phyloP scores from a whole-genome alignment of 306 rosid genomes.

The Alnus glutinosa region DNA sequence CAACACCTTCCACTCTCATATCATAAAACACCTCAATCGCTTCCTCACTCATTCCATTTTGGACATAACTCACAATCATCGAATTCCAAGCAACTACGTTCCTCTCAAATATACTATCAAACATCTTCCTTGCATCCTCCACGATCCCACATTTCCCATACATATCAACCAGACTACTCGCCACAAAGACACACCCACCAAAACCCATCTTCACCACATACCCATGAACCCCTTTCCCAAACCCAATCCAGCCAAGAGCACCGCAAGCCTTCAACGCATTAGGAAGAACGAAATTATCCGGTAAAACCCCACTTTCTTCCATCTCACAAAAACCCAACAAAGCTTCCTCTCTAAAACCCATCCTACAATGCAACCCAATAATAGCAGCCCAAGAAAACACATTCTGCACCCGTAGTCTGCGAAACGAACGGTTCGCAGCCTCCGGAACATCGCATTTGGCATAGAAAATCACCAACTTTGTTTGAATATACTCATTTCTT shows the following conservation, averaged over 20 bases:
- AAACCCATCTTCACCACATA: constrained; percentile 50
- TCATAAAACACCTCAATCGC: constrained; percentile 50
- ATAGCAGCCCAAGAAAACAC: constrained; percentile 87
- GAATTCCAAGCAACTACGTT: constrained; percentile 79
- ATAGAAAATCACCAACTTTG: constrained; percentile 75
- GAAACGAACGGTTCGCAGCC: constrained; percentile 49
- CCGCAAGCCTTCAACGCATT: constrained; percentile 84
- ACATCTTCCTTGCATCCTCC: constrained; percentile 66
- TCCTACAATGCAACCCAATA: constrained; percentile 60
- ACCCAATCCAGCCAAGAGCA: constrained; percentile 44
- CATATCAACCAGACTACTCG: constrained; percentile 77
- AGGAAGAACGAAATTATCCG: constrained; percentile 82
- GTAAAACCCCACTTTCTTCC: constrained; percentile 49
- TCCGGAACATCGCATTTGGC: constrained; percentile 53
- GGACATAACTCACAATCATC: constrained; percentile 56
- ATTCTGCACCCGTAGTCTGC: constrained; percentile 34
- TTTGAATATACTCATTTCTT: constrained; percentile 52
- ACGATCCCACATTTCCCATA: constrained; percentile 79
- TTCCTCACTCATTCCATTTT: constrained; percentile 61
- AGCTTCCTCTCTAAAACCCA: constrained; percentile 50
- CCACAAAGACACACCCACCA: constrained; percentile 60
- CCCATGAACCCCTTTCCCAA: constrained; percentile 73
- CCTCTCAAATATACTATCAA: constrained; percentile 54
- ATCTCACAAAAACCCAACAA: constrained; percentile 49
- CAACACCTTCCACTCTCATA: constrained; percentile 57